Base-by-base conservation (phyloP, 352 stramenopile genomes). In the Stramenopiles sp. region DNA sequence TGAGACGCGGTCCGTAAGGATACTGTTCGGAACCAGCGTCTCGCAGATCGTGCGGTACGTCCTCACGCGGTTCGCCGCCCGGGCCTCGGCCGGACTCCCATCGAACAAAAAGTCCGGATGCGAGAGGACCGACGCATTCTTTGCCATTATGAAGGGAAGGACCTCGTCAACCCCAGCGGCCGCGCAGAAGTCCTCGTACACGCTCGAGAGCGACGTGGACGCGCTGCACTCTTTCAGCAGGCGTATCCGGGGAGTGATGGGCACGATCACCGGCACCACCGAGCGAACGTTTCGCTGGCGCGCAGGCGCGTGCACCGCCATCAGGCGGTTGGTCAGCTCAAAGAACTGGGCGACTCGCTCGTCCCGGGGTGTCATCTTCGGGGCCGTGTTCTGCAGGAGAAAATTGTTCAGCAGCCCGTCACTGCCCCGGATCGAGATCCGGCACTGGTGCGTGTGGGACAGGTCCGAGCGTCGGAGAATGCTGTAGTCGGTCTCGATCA, bases 311-410 rank as follows among this genome's bases (percentile, higher is more conserved):
- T 94, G 85, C 3, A 86, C 85, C 36, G 87, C 75, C 2, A 95
- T 75, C 49, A 95, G 75, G 12, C 87, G 84, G 76, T 93, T 94
- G 36, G 94, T 78, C 76, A 96, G 79, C 68, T 91, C 76, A 78
- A 94, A 92, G 86, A 95, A 90, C 74, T 96, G 89, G 81, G 91
- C 91, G 82, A 94, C 91, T n/a, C 89, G 85, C 79, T 95, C 89
- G 80, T 96, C 89, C n/a, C 87, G 93, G 43, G 88, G 87, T 30
- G 89, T 96, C 71, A 92, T 90, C 81, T 96, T 87, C 30, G 89
- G 92, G 84, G 92, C 92, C 12, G 89, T 87, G 75, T 93, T 94
- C 78, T 96, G 89, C 34, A 94, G 88, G 73, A 95, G 63, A 78
- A 95, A 96, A 77, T 89, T 90, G 79, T 94, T 92, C 1, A 82